Percentiles rank a stretch among this genome's conserved stretches.
These are phyloP conservation scores for Discostella stelligeroides DNA, from an alignment of 108 stramenopile species.

Conservation along the genomic window DNA sequence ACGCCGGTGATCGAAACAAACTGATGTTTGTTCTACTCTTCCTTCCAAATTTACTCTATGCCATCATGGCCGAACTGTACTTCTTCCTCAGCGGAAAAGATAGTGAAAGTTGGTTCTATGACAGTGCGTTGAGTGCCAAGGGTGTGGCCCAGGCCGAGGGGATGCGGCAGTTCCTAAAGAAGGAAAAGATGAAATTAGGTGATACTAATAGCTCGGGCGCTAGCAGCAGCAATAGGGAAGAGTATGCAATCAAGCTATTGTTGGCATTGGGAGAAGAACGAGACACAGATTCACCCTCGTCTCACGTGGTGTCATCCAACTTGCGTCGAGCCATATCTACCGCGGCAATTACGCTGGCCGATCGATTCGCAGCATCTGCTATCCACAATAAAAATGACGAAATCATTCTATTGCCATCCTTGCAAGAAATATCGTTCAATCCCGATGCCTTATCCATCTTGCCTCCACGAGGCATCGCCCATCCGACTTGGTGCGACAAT, in stretches of 20 bases:
- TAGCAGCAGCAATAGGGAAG: slow-evolving; percentile 45
- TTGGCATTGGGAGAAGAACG: slow-evolving; percentile 21
- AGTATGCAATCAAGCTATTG: slow-evolving; percentile 24
- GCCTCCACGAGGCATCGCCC: slow-evolving; percentile 51
- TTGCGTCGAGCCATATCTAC: slow-evolving; percentile 86
- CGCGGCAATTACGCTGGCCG: slow-evolving; percentile 70
- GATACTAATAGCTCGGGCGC: background rate
- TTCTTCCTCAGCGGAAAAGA: slow-evolving; percentile 72
- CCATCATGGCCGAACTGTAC: slow-evolving; percentile 64
- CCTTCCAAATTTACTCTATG: slow-evolving; percentile 71
- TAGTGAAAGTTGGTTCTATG: slow-evolving; percentile 83
- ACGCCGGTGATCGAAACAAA: slow-evolving; percentile 75
- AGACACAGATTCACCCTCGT: slow-evolving; percentile 39
- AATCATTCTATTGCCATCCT: slow-evolving; percentile 65
- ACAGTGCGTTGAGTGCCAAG: slow-evolving; percentile 71
- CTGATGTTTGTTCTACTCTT: slow-evolving; percentile 66
- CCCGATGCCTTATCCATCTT: slow-evolving; percentile 87
- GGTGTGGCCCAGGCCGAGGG: slow-evolving; percentile 66
- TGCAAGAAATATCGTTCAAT: slow-evolving; percentile 89
- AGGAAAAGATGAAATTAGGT: slow-evolving; percentile 39
- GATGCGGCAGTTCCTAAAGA: slow-evolving; percentile 60
- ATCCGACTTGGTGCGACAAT: slow-evolving; percentile 71
- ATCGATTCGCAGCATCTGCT: slow-evolving; percentile 53
- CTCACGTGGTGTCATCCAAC: slow-evolving; percentile 80
- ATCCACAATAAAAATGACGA: slow-evolving; percentile 33